Base-by-base conservation (phyloP, 164 flowering plant genomes). In the Malania oleifera region DNA sequence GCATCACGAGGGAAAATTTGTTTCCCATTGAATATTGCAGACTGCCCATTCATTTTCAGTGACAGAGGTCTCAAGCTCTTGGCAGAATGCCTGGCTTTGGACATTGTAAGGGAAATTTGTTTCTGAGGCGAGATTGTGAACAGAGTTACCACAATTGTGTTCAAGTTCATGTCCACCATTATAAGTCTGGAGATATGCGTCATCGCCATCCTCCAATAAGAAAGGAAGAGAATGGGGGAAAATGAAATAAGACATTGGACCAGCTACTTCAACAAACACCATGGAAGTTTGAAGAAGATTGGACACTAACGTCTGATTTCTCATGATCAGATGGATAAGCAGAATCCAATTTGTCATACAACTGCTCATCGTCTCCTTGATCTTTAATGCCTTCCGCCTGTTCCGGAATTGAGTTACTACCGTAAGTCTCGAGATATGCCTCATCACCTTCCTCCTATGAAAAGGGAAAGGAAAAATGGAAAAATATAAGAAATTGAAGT, bases 381-480 rank as follows among this genome's bases (percentile, higher is more conserved):
- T 81, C 84, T 76, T 80, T 70, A 18, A 80, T 74, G 23, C 28
- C 57, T 6, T 76, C 82, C 91, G 87, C 79, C 75, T 84, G 89
- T 54, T 77, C 85, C 98, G n/a, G n/a, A n/a, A n/a, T n/a, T n/a
- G n/a, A n/a, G n/a, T n/a, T n/a, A 43, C 12, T 22, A 39, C 43
- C 43, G 18, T 43, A 43, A 5, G 71, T 78, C 69, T 70, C 74
- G n/a, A 83, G 84, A 73, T 78, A 82, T 31, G 81, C 78, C 20
- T 78, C 92, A 26, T 84, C 89, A 27, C 70, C 85, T 71, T 84
- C 97, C 56, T 84, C 93, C 90, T 87, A 54, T 47, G 8, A 28
- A 1, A 63, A 20, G 15, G 29, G 15, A 47, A 17, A 55, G 29
- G 38, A 65, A 19, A 47, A 38, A 37, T 1, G 8, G 7, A 60